Percentiles rank a stretch among this genome's conserved stretches.
Evolutionary conservation across 352 stramenopile species (phyloP).

Genomic region (Phytophthora aleatoria): DNA sequence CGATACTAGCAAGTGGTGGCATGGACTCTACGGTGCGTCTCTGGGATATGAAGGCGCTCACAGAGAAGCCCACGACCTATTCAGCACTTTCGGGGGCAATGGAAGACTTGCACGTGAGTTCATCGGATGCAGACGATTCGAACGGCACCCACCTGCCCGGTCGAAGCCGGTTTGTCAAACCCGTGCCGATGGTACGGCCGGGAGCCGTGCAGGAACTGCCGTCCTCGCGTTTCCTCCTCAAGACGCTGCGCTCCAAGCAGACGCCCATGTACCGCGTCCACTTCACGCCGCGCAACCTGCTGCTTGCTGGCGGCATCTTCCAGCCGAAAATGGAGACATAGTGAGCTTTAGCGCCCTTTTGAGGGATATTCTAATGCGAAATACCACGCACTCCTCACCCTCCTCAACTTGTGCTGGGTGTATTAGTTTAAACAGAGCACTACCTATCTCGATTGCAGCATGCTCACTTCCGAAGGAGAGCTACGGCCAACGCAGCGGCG

Average conservation of each 20-base stretch:
- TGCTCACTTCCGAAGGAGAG: conserved; percentile 38
- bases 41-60: conserved; percentile 86
- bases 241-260: conserved; percentile 86
- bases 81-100: conserved; percentile 37
- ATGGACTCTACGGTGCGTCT: conserved; percentile 82
- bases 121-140: conserved; percentile 10
- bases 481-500: conserved; percentile 31
- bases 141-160: conserved; percentile 23
- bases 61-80: conserved; percentile 49
- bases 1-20: conserved; percentile 72
- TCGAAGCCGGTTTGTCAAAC: conserved; percentile 51
- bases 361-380: conserved; percentile 35
- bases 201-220: conserved; percentile 59
- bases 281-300: conserved; percentile 82
- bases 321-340: conserved; percentile 62
- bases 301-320: conserved; percentile 78
- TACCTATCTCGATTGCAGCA: conserved; percentile 2
- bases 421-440: conserved; percentile 15
- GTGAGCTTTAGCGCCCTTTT: conserved; percentile 20
- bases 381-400: conserved; percentile 4
- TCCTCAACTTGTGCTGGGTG: conserved; percentile 12
- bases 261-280: conserved; percentile 84
- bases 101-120: conserved; percentile 41
- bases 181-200: conserved; percentile 61
- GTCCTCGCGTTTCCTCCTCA: conserved; percentile 77